A percentile compares a stretch with the other conserved stretches of the same genome.
These are phyloP conservation scores for Picochlorum sp. DNA, from an alignment of 139 green algal species.

Conservation along the genomic window DNA sequence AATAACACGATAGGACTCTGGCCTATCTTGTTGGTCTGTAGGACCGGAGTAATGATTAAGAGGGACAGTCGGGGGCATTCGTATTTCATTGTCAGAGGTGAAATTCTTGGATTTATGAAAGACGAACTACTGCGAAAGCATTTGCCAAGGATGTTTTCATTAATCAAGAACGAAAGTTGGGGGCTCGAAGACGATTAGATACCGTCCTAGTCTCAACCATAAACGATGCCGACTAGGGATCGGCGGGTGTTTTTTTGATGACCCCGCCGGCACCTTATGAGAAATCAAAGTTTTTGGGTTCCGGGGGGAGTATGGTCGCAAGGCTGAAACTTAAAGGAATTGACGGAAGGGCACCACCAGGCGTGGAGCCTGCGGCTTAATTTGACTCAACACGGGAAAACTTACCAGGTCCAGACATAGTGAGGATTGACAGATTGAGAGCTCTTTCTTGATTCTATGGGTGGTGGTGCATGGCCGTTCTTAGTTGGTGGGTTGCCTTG, in stretches of 20 bases:
- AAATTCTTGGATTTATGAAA: constrained; percentile 99
- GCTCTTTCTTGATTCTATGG: too few species aligned
- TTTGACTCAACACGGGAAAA: too few species aligned
- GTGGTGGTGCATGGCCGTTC: too few species aligned
- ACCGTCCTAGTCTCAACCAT: constrained; percentile 99
- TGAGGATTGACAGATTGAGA: too few species aligned
- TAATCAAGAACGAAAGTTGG: constrained; percentile 99
- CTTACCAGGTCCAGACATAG: too few species aligned
- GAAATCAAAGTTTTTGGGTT: constrained; percentile 47
- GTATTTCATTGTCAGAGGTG: constrained; percentile 99
- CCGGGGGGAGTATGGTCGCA: too few species aligned
- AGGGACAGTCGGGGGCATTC: constrained; percentile 98
- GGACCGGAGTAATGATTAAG: constrained; percentile 98
- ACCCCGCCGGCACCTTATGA: constrained; percentile 96
- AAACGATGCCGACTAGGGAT: constrained; percentile 99
- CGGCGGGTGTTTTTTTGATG: constrained; percentile 91
- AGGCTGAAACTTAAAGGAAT: too few species aligned
- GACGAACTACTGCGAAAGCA: constrained; percentile 89
- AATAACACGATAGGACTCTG: too few species aligned
- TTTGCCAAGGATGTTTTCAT: constrained; percentile 99
- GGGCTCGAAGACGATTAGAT: constrained; percentile 99
- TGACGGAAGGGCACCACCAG: too few species aligned
- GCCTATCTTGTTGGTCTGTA: too few species aligned
- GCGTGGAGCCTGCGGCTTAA: too few species aligned
- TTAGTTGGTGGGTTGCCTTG: too few species aligned